Conservation (phyloP, 2,329 filamentous ascomycete genomes). For the Rutstroemia sydowiana region DNA sequence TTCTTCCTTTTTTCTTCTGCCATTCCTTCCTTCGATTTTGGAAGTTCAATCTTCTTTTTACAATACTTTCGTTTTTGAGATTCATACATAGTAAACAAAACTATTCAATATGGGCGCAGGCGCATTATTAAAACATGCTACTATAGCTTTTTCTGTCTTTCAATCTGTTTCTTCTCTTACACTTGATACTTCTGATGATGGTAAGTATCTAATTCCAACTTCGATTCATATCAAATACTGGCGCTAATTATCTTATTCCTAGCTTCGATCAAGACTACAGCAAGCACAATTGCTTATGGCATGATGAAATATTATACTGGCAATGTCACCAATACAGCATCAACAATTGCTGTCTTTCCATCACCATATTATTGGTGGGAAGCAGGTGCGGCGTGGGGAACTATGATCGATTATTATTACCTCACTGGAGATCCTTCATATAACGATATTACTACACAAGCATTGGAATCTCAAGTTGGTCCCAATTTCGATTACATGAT, state of each 20-base stretch:
- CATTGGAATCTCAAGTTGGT: slow-evolving; percentile 53
- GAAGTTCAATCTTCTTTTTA: neutral
- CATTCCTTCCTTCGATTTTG: neutral
- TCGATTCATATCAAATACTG: neutral
- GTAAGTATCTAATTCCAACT: neutral
- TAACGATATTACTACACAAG: slow-evolving; percentile 51
- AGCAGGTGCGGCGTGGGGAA: slow-evolving; percentile 59
- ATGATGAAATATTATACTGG: slow-evolving; percentile 60
- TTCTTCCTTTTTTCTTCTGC: neutral
- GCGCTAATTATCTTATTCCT: neutral
- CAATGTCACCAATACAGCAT: slow-evolving; percentile 45
- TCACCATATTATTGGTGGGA: slow-evolving; percentile 59
- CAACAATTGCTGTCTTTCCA: slow-evolving; percentile 56
- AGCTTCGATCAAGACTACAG: slow-evolving; percentile 56
- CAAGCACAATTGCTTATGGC: slow-evolving; percentile 52
- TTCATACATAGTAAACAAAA: neutral
- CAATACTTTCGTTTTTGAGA: too few species aligned
- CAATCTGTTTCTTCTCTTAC: neutral
- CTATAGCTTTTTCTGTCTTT: neutral
- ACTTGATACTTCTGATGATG: slow-evolving; percentile 1
- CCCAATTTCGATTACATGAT: slow-evolving; percentile 54
- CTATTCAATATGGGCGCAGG: neutral
- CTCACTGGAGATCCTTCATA: slow-evolving; percentile 57
- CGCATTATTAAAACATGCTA: neutral
- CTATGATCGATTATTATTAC: slow-evolving; percentile 63